Evolutionary conservation across 1,284 basidiomycete species (phyloP).

Genomic region (Rhodotorula sp.): DNA sequence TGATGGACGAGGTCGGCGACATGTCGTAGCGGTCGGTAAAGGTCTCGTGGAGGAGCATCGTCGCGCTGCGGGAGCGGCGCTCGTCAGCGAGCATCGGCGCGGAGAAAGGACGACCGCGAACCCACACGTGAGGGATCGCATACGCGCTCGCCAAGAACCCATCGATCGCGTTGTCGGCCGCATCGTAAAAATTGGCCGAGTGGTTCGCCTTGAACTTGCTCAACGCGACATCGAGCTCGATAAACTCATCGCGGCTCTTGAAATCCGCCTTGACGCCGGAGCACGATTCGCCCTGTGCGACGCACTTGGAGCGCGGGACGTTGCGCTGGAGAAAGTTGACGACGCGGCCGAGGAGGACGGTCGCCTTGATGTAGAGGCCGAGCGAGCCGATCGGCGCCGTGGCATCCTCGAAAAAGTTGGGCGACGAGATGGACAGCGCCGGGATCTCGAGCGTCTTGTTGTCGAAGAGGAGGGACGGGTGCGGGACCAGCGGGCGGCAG

Average conservation of each 20-base stretch:
- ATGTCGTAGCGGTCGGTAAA: constrained; percentile 30
- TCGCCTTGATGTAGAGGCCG: constrained; percentile 37
- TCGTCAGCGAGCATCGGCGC: background rate
- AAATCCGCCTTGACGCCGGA: constrained; percentile 6
- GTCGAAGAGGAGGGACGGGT: constrained; percentile 24
- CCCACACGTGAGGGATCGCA: constrained; percentile 37
- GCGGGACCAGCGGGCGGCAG: constrained; percentile 9
- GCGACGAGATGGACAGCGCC: constrained; percentile 18
- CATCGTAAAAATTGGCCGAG: constrained; percentile 27
- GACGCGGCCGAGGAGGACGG: constrained; percentile 36
- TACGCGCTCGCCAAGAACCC: constrained; percentile 34
- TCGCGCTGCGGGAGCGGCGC: constrained; percentile 15
- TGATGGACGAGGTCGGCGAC: constrained; percentile 24
- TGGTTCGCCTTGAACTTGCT: constrained; percentile 31
- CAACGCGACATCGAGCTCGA: constrained; percentile 34
- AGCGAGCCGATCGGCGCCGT: constrained; percentile 29
- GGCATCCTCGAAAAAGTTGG: constrained; percentile 23
- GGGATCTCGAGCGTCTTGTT: constrained; percentile 13
- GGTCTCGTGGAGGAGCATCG: constrained; percentile 38
- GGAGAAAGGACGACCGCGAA: background rate
- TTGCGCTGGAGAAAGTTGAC: constrained; percentile 34
- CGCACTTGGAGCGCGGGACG: constrained; percentile 19
- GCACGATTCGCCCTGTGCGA: constrained; percentile 15
- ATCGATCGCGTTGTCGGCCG: constrained; percentile 25
- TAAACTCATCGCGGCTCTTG: constrained; percentile 22